phyloP scores from a whole-genome alignment of 352 stramenopile genomes.

The Globisporangium irregulare region DNA sequence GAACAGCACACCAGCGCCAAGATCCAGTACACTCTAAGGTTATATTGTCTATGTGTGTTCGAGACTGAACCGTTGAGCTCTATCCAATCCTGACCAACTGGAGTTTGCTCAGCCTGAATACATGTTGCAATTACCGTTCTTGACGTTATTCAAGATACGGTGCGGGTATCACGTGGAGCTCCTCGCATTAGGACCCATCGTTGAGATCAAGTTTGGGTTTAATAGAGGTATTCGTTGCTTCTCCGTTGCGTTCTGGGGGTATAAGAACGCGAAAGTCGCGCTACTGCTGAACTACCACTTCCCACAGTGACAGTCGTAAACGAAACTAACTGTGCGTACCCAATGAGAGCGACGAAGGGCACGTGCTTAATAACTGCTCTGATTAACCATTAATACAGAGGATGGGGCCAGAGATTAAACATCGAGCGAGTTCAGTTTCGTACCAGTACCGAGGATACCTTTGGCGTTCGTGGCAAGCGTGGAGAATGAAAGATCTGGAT shows the following conservation, averaged over 20 bases:
- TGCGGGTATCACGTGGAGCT: not conserved
- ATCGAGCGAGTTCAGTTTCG: not conserved
- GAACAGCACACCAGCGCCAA: not conserved
- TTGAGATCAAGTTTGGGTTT: not conserved
- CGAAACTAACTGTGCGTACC: not conserved
- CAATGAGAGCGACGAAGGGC: not conserved
- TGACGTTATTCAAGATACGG: not conserved
- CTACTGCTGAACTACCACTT: not conserved
- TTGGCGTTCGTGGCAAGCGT: not conserved
- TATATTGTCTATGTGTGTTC: not conserved
- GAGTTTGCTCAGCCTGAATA: not conserved
- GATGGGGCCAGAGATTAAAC: not conserved
- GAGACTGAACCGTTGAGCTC: not conserved
- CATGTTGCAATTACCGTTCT: not conserved
- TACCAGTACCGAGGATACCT: not conserved
- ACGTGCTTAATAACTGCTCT: not conserved
- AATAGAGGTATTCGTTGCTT: not conserved
- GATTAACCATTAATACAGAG: conserved; percentile 5
- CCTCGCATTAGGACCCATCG: not conserved
- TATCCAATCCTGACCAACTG: not conserved
- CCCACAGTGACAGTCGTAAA: not conserved
- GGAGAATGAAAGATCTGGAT: not conserved
- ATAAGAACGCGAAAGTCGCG: not conserved
- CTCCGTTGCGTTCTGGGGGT: not conserved
- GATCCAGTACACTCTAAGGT: not conserved